These are phyloP conservation scores for Fusarium miscanthi DNA, from an alignment of 2,329 filamentous ascomycete species.

Conservation along the genomic window DNA sequence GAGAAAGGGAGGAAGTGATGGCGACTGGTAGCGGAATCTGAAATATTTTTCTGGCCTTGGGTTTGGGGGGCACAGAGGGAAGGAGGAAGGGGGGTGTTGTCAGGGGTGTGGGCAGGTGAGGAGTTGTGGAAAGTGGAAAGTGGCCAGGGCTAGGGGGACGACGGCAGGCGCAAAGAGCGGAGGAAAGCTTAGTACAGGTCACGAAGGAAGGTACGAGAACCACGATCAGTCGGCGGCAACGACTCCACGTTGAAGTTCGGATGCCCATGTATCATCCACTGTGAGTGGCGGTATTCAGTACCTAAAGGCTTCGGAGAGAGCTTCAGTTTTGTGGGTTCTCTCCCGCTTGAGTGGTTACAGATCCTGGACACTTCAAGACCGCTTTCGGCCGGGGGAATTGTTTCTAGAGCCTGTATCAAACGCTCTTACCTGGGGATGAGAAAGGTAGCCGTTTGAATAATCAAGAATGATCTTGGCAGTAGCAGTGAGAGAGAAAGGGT, in stretches of 20 bases:
- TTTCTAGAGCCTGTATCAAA: slow-evolving; percentile 19
- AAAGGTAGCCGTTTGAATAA: slow-evolving; percentile 15
- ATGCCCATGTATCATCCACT: slow-evolving; percentile 14
- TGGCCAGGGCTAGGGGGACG: slow-evolving; percentile 43
- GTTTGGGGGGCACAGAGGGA: slow-evolving; percentile 41
- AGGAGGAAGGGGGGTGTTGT: slow-evolving; percentile 39
- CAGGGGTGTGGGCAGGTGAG: slow-evolving; percentile 43
- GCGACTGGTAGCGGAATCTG: slow-evolving; percentile 49
- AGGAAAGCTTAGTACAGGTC: slow-evolving; percentile 32
- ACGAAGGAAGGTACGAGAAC: slow-evolving; percentile 35
- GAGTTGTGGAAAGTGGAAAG: slow-evolving; percentile 45
- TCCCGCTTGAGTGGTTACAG: slow-evolving; percentile 22
- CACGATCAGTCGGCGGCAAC: not conserved
- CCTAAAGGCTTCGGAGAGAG: slow-evolving; percentile 23
- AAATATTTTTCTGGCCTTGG: slow-evolving; percentile 55
- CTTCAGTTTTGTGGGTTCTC: slow-evolving; percentile 35
- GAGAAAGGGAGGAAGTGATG: slow-evolving; percentile 47
- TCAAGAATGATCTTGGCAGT: slow-evolving; percentile 13
- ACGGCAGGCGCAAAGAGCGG: slow-evolving; percentile 36
- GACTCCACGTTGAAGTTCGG: slow-evolving; percentile 3
- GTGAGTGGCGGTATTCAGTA: slow-evolving; percentile 21
- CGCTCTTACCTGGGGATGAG: slow-evolving; percentile 26
- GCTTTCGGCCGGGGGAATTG: slow-evolving; percentile 23
- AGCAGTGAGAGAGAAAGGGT: not conserved
- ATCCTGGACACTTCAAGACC: slow-evolving; percentile 28